Conservation (phyloP, 2,329 filamentous ascomycete genomes). For the Harringtonia aguacate region DNA sequence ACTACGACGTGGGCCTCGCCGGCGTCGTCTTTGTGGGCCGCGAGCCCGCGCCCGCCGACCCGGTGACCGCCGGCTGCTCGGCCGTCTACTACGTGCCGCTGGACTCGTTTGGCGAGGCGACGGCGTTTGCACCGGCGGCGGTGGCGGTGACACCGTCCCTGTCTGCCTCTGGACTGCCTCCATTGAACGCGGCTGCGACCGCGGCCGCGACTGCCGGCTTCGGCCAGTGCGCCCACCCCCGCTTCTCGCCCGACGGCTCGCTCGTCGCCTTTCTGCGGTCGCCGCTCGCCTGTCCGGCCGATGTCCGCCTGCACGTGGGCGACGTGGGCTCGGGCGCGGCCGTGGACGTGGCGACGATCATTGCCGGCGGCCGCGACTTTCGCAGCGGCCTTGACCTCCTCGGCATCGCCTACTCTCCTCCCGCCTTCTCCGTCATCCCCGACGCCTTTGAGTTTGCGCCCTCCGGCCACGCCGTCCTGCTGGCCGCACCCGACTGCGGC, state of each 20-base stretch:
- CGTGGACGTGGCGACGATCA: conserved; percentile 18
- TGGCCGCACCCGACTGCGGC: conserved; percentile 22
- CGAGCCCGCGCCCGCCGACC: conserved; percentile 11
- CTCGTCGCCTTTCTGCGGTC: conserved; percentile 23
- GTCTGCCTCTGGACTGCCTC: not conserved
- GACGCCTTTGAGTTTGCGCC: conserved; percentile 23
- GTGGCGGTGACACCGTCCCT: not conserved
- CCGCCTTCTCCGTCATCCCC: conserved; percentile 15
- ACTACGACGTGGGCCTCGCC: conserved; percentile 22
- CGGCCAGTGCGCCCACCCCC: conserved; percentile 15
- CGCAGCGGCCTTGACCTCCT: too few species aligned
- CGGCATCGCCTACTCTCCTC: conserved; percentile 10
- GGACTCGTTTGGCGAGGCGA: conserved; percentile 18
- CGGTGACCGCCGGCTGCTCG: conserved; percentile 7
- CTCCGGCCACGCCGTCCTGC: conserved; percentile 21
- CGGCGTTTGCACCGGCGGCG: not conserved
- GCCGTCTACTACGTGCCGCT: conserved; percentile 23
- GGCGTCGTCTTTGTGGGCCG: conserved; percentile 24
- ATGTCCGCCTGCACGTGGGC: conserved; percentile 20
- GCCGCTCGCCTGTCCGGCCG: conserved; percentile 13
- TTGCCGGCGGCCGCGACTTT: too few species aligned
- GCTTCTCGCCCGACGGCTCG: conserved; percentile 25
- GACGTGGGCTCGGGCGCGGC: conserved; percentile 17
- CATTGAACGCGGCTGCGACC: not conserved
- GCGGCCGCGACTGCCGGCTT: not conserved